Evolutionary conservation across 192 early-diverging fungal genomes (phyloP).

Genomic region (Coemansia sp.): DNA sequence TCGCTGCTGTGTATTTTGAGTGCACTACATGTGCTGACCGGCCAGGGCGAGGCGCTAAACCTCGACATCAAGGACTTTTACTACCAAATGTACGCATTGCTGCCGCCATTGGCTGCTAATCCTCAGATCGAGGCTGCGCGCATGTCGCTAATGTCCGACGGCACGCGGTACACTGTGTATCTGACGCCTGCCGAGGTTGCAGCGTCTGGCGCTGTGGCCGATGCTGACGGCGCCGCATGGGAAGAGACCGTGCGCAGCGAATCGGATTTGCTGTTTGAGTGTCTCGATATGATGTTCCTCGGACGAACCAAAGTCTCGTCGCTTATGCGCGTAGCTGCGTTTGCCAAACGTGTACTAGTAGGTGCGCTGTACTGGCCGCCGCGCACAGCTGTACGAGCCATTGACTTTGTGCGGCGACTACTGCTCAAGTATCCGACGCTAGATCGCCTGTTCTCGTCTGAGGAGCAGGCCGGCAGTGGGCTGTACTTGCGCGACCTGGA

Average conservation of each 20-base stretch:
- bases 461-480: constrained; percentile 74
- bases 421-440: constrained; percentile 62
- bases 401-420: constrained; percentile 55
- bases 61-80: constrained; percentile 93
- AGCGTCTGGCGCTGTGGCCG: constrained; percentile 23
- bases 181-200: constrained; percentile 45
- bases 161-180: constrained; percentile 49
- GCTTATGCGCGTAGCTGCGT: constrained; percentile 79
- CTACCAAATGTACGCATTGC: constrained; percentile 74
- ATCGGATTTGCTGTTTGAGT: constrained; percentile 76
- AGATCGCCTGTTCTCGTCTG: constrained; percentile 62
- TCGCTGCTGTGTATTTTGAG: constrained; percentile 87
- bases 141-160: constrained; percentile 43
- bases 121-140: constrained; percentile 64
- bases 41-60: constrained; percentile 90
- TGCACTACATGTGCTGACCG: constrained; percentile 82
- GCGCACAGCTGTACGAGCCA: constrained; percentile 67
- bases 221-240: constrained; percentile 35
- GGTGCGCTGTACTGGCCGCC: constrained; percentile 75
- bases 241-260: constrained; percentile 65
- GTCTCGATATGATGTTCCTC: constrained; percentile 86
- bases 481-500: constrained; percentile 77
- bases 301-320: constrained; percentile 72
- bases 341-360: constrained; percentile 78
- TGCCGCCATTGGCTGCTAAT: constrained; percentile 68